Evolutionary conservation across 1,284 basidiomycete genomes (phyloP).

Genomic region (Cryptococcus sp.): DNA sequence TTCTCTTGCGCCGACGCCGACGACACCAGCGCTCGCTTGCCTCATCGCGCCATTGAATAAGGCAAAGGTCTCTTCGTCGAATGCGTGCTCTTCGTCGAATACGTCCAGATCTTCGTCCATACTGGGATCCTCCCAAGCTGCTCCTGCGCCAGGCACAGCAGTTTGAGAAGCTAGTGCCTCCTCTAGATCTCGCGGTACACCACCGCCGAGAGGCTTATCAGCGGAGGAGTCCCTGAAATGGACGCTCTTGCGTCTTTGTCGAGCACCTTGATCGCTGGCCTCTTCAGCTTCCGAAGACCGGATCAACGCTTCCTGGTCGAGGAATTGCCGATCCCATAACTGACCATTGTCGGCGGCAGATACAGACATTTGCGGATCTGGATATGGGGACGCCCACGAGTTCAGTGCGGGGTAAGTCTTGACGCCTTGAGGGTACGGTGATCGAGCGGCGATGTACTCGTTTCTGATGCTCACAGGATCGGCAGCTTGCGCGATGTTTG

Average conservation of each 20-base stretch:
- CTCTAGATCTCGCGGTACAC: constrained; percentile 44
- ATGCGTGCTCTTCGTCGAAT: constrained; percentile 2
- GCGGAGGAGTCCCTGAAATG: constrained; percentile 41
- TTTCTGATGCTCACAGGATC: too few relatives aligned
- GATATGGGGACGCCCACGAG: constrained; percentile 5
- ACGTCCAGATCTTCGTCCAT: constrained; percentile 31
- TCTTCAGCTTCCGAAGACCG: constrained; percentile 15
- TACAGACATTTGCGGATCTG: neutral
- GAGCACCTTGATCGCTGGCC: constrained; percentile 1
- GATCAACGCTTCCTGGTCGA: constrained; percentile 36
- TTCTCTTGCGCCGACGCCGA: constrained; percentile 27
- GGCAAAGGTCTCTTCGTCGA: constrained; percentile 43
- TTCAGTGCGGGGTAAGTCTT: constrained; percentile 10
- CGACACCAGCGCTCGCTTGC: constrained; percentile 9
- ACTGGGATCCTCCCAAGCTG: constrained; percentile 51
- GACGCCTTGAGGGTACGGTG: constrained; percentile 10
- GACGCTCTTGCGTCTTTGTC: constrained; percentile 46
- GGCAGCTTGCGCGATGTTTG: neutral
- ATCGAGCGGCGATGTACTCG: neutral
- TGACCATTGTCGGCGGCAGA: neutral
- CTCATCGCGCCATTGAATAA: constrained; percentile 36
- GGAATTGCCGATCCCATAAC: constrained; percentile 45
- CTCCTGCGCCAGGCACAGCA: constrained; percentile 41
- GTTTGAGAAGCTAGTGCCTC: constrained; percentile 55
- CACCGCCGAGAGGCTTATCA: constrained; percentile 13